Conservation (phyloP, 208 protist species). For the Borovskyia barvae region DNA sequence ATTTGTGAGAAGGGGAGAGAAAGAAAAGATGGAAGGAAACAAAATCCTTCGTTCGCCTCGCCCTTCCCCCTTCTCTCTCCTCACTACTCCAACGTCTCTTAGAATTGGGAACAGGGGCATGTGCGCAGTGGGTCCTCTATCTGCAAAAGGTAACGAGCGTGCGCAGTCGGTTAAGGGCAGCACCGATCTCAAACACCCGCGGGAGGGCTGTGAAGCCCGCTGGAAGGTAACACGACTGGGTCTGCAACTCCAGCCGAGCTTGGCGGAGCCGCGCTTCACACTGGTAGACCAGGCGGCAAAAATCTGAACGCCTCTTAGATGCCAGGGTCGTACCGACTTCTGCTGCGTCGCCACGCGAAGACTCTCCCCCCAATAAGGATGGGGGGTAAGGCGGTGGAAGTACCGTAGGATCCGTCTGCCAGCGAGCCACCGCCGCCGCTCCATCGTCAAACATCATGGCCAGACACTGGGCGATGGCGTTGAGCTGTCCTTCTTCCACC, state of each 20-base stretch:
- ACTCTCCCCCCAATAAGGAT: background rate
- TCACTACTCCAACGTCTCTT: no score
- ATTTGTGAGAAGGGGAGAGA: no score
- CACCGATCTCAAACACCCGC: constrained; percentile 83
- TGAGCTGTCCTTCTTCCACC: constrained; percentile 88
- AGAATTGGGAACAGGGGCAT: no score
- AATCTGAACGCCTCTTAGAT: constrained; percentile 8
- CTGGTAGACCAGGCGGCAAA: constrained; percentile 18
- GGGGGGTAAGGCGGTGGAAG: constrained; percentile 12
- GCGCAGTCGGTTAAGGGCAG: constrained; percentile 87
- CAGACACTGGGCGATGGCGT: constrained; percentile 81
- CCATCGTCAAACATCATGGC: constrained; percentile 61
- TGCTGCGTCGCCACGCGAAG: background rate
- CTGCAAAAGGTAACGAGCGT: constrained; percentile 37
- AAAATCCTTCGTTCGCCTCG: no score
- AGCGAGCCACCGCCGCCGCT: constrained; percentile 8
- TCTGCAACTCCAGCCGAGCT: constrained; percentile 62
- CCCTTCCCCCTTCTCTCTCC: no score
- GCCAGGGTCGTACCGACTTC: background rate
- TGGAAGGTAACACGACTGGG: constrained; percentile 54
- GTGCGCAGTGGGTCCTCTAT: no score
- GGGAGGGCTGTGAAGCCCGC: constrained; percentile 74
- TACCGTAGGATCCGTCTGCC: background rate
- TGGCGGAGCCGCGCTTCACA: constrained; percentile 37
- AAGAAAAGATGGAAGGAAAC: no score